These are phyloP conservation scores for Bruguiera hainesii DNA, from an alignment of 441 rosid genomes.

Conservation along the genomic window DNA sequence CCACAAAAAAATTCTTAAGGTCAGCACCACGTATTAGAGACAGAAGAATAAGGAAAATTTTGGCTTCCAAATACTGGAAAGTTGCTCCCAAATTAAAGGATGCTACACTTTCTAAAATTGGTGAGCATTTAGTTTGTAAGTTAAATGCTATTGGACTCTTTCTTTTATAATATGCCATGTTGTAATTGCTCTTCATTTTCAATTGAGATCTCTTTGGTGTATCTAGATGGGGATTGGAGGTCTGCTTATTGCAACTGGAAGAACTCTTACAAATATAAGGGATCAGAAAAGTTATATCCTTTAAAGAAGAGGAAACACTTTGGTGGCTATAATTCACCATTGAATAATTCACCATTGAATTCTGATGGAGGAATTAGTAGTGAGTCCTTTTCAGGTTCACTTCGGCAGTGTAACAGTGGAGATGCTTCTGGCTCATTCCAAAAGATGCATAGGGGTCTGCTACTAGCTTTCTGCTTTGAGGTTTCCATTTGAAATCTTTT, in stretches of 20 bases:
- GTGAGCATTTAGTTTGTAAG: conserved; percentile 29
- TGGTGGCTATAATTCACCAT: conserved; percentile 41
- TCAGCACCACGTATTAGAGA: conserved; percentile 70
- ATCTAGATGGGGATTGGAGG: conserved; percentile 52
- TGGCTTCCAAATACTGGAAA: conserved; percentile 90
- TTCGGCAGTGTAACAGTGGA: conserved; percentile 30
- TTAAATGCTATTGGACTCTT: not conserved
- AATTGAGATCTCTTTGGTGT: conserved; percentile 18
- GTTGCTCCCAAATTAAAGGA: conserved; percentile 52
- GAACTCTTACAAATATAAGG: conserved; percentile 42
- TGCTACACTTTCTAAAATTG: conserved; percentile 31
- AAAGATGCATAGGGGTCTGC: conserved; percentile 40
- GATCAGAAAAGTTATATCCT: conserved; percentile 75
- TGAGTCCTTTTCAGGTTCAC: conserved; percentile 31
- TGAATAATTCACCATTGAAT: conserved; percentile 44
- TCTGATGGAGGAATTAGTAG: conserved; percentile 51
- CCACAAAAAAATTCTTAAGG: conserved; percentile 48
- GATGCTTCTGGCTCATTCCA: conserved; percentile 35
- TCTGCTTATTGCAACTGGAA: conserved; percentile 48
- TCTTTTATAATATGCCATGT: conserved; percentile 3
- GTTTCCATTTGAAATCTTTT: conserved; percentile 6
- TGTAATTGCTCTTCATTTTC: conserved; percentile 3
- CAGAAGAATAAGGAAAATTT: conserved; percentile 85
- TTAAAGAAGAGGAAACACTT: conserved; percentile 72
- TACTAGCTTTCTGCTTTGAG: conserved; percentile 1